phyloP scores from a whole-genome alignment of 2,329 filamentous ascomycete species.

The Xylariaceae sp. region DNA sequence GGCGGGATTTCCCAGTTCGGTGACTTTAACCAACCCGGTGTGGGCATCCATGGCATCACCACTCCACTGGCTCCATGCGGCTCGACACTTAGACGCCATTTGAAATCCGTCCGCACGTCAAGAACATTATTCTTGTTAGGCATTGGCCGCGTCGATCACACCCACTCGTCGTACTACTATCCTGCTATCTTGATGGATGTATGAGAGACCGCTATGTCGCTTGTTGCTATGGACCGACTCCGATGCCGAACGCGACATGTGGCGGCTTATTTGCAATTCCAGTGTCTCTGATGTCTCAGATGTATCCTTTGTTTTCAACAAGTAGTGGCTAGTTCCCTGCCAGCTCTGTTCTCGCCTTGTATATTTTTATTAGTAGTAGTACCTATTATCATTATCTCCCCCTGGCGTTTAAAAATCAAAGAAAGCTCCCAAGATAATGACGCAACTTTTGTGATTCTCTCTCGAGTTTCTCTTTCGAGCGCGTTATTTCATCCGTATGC shows the following conservation, averaged over 20 bases:
- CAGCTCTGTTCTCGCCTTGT: too few relatives aligned
- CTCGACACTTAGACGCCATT: conserved; percentile 2
- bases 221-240: background rate
- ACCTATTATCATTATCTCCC: too few relatives aligned
- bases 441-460: background rate
- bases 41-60: conserved; percentile 18
- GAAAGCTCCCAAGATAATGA: background rate
- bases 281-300: background rate
- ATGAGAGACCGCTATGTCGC: background rate
- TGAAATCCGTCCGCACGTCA: conserved; percentile 14
- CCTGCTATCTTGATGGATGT: background rate
- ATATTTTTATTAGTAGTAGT: too few relatives aligned
- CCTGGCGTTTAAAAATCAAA: background rate
- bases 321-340: too few relatives aligned
- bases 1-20: background rate
- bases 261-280: background rate
- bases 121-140: background rate
- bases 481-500: background rate
- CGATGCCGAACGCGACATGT: background rate
- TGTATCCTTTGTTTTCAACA: background rate
- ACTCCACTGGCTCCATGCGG: conserved; percentile 14
- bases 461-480: background rate
- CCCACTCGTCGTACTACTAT: too few relatives aligned
- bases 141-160: background rate
- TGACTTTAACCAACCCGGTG: background rate